Base-by-base conservation (phyloP, 176 grass and related monocot species). In the bread wheat (Triticum aestivum) region DNA sequence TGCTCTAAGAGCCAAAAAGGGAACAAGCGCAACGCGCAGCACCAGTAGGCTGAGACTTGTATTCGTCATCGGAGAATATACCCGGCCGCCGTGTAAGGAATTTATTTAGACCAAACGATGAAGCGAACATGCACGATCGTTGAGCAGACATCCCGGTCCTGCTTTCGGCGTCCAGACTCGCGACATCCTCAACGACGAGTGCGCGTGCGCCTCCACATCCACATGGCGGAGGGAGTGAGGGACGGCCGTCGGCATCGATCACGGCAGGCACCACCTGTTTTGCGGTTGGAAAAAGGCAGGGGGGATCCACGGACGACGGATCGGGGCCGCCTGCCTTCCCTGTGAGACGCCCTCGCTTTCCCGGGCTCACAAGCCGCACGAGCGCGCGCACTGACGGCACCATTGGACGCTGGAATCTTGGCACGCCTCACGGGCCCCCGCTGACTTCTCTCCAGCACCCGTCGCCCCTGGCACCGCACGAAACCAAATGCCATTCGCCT, bases 281-380 rank as follows among this genome's bases (percentile, higher is more conserved):
- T 59, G 7, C 54, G 18, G 54, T 59, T 59, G 54, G 54, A 8
- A 20, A 59, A 59, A 8, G 18, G 18, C 0, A 20, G 17, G 52
- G 1, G 4, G 4, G 15, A 17, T 18, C 51, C 51, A 54, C 3
- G 18, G 54, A 59, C 18, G 54, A 8, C 18, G 54, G 34, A 35
- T 35, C 33, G 33, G 33, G 33, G 33, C 4, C 33, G 33, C 33
- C 33, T 34, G 3, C 34, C 34, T 24, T 24, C 23, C 23, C 23
- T 24, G 23, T 24, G 23, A 24, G 23, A 24, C 17, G 1, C 76
- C 78, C 9, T 29, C 38, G 66, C 33, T 18, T 4, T 51, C 6
- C 8, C 52, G 0, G 23, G 17, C 29, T 82, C 88, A 89, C 83
- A 42, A 65, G 35, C 29, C n/a, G 76, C 88, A 89, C 83, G 64